Conservation (phyloP, 108 stramenopile genomes). For the Stephanodiscus triporus region DNA sequence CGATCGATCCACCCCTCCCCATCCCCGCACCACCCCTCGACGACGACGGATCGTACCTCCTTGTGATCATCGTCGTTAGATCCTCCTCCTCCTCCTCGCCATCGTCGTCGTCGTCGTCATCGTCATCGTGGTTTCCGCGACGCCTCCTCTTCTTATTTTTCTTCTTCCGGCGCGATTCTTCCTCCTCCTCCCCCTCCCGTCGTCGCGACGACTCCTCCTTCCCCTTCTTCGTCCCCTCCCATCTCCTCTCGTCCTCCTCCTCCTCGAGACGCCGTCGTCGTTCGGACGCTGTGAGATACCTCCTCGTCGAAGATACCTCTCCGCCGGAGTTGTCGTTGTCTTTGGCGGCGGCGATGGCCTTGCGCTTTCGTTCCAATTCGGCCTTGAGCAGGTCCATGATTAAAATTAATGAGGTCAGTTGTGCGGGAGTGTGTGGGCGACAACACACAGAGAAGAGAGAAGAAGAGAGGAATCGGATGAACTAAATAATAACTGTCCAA, state of each 20-base stretch:
- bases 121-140: constrained; percentile 16
- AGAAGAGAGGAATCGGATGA: too few relatives aligned
- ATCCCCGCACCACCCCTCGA: neutral
- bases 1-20: too few relatives aligned
- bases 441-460: too few relatives aligned
- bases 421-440: too few relatives aligned
- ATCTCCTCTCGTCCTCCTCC: constrained; percentile 34
- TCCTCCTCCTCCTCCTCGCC: constrained; percentile 21
- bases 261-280: constrained; percentile 55
- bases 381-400: constrained; percentile 41
- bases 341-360: constrained; percentile 2
- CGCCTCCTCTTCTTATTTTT: constrained; percentile 9
- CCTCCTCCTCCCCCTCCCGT: constrained; percentile 12
- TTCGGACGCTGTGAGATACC: constrained; percentile 59
- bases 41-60: constrained; percentile 10
- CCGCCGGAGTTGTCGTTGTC: neutral
- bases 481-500: too few relatives aligned
- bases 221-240: constrained; percentile 15
- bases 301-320: constrained; percentile 25
- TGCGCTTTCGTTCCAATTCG: constrained; percentile 31
- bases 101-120: constrained; percentile 7
- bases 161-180: constrained; percentile 8
- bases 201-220: too few relatives aligned
- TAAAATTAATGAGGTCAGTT: too few relatives aligned
- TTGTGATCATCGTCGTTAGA: constrained; percentile 30